Conservation (phyloP, 768 basidiomycete species). For the Mycena capillaripes region DNA sequence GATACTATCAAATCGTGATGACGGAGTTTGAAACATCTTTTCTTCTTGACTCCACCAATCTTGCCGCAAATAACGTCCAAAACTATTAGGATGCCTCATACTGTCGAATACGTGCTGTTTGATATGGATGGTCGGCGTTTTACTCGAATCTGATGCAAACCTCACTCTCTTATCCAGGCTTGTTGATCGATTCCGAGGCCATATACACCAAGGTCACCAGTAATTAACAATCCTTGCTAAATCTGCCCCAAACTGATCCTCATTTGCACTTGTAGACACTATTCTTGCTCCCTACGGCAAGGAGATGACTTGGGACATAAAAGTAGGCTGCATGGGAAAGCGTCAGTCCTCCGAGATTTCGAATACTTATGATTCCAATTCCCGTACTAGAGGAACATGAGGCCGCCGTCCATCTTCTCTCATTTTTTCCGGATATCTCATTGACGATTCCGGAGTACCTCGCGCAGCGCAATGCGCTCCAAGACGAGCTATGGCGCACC, state of each 20-base stretch:
- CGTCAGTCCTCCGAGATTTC: conserved; percentile 55
- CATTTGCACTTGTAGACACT: conserved; percentile 61
- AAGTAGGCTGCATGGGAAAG: conserved; percentile 91
- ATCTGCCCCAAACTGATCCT: background rate
- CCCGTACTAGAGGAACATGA: conserved; percentile 71
- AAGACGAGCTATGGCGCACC: conserved; percentile 78
- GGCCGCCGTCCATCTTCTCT: conserved; percentile 76
- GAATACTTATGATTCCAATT: background rate
- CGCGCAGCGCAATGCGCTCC: conserved; percentile 64
- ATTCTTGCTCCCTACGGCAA: conserved; percentile 81
- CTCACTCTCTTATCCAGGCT: conserved; percentile 54
- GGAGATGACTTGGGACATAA: conserved; percentile 90
- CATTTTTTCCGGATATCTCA: conserved; percentile 81
- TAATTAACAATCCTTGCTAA: conserved; percentile 48
- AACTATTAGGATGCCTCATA: background rate
- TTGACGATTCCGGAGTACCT: conserved; percentile 75
- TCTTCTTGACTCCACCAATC: background rate
- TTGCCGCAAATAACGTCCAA: background rate
- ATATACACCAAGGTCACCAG: conserved; percentile 87
- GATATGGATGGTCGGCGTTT: conserved; percentile 75
- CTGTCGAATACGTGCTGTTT: conserved; percentile 73
- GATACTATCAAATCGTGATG: background rate
- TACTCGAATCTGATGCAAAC: background rate
- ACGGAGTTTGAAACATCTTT: background rate
- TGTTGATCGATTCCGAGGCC: conserved; percentile 83